phyloP scores from a whole-genome alignment of 225 moss, liverwort and hornwort genomes.

The Straminergon stramineum region DNA sequence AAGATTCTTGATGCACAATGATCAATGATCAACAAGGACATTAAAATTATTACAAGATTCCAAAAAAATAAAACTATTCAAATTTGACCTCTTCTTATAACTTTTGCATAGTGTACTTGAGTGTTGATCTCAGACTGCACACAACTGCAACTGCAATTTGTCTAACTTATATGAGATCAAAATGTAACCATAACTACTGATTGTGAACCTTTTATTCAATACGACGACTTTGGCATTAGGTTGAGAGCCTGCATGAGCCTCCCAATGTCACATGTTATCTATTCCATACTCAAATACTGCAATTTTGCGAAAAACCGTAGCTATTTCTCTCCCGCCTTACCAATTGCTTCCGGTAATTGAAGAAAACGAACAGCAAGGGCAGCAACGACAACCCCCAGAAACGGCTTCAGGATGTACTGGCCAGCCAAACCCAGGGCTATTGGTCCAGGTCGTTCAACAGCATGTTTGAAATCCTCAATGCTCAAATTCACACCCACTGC shows the following conservation, averaged over 20 bases:
- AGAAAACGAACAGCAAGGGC: constrained; percentile 53
- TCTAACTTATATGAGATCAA: neutral
- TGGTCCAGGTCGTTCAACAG: constrained; percentile 59
- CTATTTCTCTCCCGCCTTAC: constrained; percentile 10
- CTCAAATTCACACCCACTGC: constrained; percentile 90
- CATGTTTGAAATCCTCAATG: constrained; percentile 61
- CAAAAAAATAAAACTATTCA: neutral
- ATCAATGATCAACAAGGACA: neutral
- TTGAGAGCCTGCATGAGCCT: neutral
- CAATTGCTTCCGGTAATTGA: constrained; percentile 69
- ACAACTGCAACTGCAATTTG: neutral
- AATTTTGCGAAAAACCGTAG: neutral
- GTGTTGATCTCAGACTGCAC: neutral
- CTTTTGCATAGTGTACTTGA: neutral
- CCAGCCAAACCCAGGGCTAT: constrained; percentile 59
- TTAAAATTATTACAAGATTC: neutral
- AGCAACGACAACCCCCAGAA: constrained; percentile 54
- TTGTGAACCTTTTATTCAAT: no score
- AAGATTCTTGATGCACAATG: neutral
- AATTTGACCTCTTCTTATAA: neutral
- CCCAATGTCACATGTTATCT: neutral
- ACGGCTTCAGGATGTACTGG: constrained; percentile 71
- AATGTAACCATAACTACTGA: neutral
- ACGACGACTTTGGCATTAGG: neutral
- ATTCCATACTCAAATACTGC: neutral